Percentiles rank a stretch among this genome's conserved stretches.
These are phyloP conservation scores for Pleurotus ostreatus DNA, from an alignment of 768 basidiomycete species.

Conservation along the genomic window DNA sequence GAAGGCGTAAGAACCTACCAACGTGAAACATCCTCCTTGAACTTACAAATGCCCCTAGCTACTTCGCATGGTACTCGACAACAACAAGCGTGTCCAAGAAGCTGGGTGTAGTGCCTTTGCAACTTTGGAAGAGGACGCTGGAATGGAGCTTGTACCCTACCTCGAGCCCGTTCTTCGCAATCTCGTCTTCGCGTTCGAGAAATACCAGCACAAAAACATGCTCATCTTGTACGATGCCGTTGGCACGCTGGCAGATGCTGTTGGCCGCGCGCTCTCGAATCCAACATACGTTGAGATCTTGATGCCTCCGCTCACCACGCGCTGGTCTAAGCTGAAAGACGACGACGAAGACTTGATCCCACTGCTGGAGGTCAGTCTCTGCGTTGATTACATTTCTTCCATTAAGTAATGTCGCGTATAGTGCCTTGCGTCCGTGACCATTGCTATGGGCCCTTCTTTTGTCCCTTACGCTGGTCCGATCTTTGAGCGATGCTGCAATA, in stretches of 20 bases:
- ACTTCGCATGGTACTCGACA: conserved; percentile 94
- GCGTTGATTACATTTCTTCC: neutral
- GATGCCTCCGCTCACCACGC: conserved; percentile 89
- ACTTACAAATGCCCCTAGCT: conserved; percentile 48
- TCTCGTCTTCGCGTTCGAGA: conserved; percentile 92
- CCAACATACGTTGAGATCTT: conserved; percentile 87
- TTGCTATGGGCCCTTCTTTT: conserved; percentile 91
- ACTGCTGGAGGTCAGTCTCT: conserved; percentile 75
- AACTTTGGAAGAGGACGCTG: conserved; percentile 97
- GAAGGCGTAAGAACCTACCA: conserved; percentile 66
- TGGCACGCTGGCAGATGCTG: conserved; percentile 95
- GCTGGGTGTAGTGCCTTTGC: conserved; percentile 99
- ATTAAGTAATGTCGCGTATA: conserved; percentile 24
- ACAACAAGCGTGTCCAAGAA: conserved; percentile 98
- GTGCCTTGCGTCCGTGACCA: conserved; percentile 97
- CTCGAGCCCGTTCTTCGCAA: conserved; percentile 94
- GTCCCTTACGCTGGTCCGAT: conserved; percentile 85
- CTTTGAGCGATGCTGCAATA: conserved; percentile 84
- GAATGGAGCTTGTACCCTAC: conserved; percentile 83
- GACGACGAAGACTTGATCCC: conserved; percentile 93
- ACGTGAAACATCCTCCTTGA: too few species aligned
- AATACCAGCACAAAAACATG: conserved; percentile 99
- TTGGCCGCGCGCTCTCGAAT: conserved; percentile 84
- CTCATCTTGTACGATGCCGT: conserved; percentile 98
- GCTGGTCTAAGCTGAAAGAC: conserved; percentile 89